Base-by-base conservation (phyloP, 805 yeast species). In the Sugiyamaella smithiae region DNA sequence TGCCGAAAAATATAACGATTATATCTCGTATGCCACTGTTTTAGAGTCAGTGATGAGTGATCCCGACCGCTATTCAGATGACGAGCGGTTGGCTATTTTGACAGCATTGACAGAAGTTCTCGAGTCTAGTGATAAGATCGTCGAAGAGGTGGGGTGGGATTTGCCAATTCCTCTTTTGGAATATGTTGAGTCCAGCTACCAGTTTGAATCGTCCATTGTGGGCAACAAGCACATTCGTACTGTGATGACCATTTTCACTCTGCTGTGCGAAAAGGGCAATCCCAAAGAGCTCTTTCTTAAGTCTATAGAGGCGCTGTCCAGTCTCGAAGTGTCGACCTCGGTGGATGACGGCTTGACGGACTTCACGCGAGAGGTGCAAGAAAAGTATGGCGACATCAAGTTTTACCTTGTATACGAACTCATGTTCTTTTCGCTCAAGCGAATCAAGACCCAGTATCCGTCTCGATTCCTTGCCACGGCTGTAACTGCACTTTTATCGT, bases 91-190 rank as follows among this genome's bases (percentile, higher is more conserved):
- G 8, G 69, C 67, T 0, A 67, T 80, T 0, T 64, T 88, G 26
- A 58, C 60, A 8, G 65, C 46, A 12, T 49, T 46, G 20, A 53
- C 36, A 53, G 51, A 40, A 26, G 57, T 49, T 12, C 19, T 47
- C 20, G 28, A 32, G 26, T 40, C 61, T 0, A 64, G 84, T 60
- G 70, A 73, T 14, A 74, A 73, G 8, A 65, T 88, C 25, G 70
- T 81, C 0, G 72, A 75, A 38, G 85, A 83, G 56, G 80, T 89
- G 52, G 96, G 95, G 1, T 90, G 97, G 97, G 97, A 90, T 64
- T 62, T 90, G n/a, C 96, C 96, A 0, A 75, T 74, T 26, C 66
- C 86, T 44, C 56, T 90, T 5, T 59, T 88, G 40, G 71, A 72
- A 7, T 85, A 75, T 62, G 62, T 84, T n/a, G 69, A 69, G n/a